Evolutionary conservation across 2,329 filamentous ascomycete species (phyloP).

Genomic region (Colletotrichum siamense): DNA sequence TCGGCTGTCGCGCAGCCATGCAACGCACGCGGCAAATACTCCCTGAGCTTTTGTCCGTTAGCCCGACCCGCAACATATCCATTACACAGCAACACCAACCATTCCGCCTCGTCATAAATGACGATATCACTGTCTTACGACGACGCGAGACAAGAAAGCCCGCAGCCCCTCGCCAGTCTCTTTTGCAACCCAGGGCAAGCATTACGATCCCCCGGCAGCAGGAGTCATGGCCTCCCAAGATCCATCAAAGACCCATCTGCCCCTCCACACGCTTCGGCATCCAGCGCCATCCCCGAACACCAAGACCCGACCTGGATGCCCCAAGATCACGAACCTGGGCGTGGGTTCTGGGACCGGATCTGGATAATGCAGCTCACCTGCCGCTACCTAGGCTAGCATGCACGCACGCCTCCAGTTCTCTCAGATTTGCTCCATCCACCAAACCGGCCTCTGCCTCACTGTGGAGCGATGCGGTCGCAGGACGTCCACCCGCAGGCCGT

Average conservation of each 20-base stretch:
- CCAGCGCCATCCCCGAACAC: neutral
- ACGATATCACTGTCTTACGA: slow-evolving; percentile 4
- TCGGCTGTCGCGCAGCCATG: neutral
- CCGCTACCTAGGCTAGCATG: neutral
- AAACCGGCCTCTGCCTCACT: neutral
- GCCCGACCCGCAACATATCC: neutral
- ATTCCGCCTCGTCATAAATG: slow-evolving; percentile 4
- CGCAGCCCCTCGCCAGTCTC: neutral
- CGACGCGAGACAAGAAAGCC: neutral
- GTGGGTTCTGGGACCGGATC: neutral
- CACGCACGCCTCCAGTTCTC: neutral
- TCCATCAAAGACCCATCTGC: neutral
- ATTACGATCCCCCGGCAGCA: neutral
- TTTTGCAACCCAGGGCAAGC: neutral
- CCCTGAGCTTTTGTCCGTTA: neutral
- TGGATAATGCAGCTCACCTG: neutral
- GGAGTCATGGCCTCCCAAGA: neutral
- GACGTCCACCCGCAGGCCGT: neutral
- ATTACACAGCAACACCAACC: neutral
- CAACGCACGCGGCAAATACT: neutral
- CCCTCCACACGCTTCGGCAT: neutral
- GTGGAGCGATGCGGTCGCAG: neutral
- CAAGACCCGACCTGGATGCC: neutral
- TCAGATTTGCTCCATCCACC: neutral
- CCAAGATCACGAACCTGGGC: neutral